Conservation (phyloP, 169 alveolate genomes). For the Plasmodium vivax region DNA sequence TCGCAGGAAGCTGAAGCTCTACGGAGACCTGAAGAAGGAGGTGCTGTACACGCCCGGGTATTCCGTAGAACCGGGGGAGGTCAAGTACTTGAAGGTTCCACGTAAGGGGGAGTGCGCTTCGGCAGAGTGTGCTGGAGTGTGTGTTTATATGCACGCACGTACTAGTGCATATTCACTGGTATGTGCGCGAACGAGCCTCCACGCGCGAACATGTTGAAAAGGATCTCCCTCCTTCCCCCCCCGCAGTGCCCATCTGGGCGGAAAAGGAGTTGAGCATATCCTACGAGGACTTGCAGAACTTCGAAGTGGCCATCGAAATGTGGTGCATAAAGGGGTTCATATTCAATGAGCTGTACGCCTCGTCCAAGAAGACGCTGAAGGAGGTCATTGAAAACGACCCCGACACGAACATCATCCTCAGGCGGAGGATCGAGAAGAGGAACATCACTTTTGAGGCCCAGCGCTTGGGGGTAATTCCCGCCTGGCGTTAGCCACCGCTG, state of each 20-base stretch:
- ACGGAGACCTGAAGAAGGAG: slow-evolving; percentile 61
- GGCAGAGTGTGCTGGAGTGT: not conserved
- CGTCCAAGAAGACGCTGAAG: slow-evolving; percentile 80
- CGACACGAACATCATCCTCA: slow-evolving; percentile 81
- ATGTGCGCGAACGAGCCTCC: not conserved
- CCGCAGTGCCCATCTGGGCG: slow-evolving; percentile 83
- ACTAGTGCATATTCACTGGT: not conserved
- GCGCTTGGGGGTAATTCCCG: slow-evolving; percentile 41
- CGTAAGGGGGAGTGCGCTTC: slow-evolving; percentile 40
- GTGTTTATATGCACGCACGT: no score
- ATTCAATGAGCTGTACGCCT: slow-evolving; percentile 85
- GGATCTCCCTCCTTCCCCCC: not conserved
- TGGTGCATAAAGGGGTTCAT: slow-evolving; percentile 85
- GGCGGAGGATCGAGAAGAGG: slow-evolving; percentile 75
- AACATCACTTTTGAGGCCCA: slow-evolving; percentile 67
- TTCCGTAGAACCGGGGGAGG: slow-evolving; percentile 82
- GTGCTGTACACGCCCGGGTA: slow-evolving; percentile 83
- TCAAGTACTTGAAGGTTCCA: slow-evolving; percentile 75
- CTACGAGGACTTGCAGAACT: slow-evolving; percentile 86
- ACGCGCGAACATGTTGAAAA: not conserved
- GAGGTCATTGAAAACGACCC: slow-evolving; percentile 86
- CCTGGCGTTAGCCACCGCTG: not conserved
- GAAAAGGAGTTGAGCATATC: slow-evolving; percentile 81
- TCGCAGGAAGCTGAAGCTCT: slow-evolving; percentile 52
- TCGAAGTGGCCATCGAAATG: slow-evolving; percentile 83